These are phyloP conservation scores for Aspergillus wentii DNA, from an alignment of 495 filamentous ascomycete species.

Conservation along the genomic window DNA sequence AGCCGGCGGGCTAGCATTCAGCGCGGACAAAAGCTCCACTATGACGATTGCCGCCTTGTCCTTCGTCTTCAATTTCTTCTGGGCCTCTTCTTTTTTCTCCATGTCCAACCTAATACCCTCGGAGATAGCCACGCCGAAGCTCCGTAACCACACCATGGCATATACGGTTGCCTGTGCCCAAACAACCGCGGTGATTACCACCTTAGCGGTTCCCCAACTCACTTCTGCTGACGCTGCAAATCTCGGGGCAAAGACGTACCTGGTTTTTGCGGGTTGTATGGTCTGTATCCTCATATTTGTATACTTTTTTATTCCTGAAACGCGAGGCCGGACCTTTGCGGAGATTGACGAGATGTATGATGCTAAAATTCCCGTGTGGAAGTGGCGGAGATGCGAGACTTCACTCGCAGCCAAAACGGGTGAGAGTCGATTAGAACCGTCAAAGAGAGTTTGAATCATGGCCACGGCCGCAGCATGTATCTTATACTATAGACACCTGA, in stretches of 20 bases:
- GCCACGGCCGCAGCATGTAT: not conserved
- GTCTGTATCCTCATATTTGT: conserved; percentile 40
- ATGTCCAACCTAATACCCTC: conserved; percentile 32
- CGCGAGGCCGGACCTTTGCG: conserved; percentile 44
- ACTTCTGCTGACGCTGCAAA: conserved; percentile 34
- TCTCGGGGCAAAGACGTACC: conserved; percentile 33
- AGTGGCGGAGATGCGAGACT: conserved; percentile 29
- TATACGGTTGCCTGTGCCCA: conserved; percentile 35
- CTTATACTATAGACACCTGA: no score
- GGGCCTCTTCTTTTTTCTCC: conserved; percentile 31
- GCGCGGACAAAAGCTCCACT: conserved; percentile 11
- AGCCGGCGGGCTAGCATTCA: conserved; percentile 27
- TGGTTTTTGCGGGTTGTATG: conserved; percentile 36
- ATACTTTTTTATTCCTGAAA: conserved; percentile 49
- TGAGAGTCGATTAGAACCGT: not conserved
- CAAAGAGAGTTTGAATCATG: no score
- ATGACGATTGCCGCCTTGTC: conserved; percentile 22
- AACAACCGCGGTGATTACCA: conserved; percentile 32
- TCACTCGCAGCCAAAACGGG: conserved; percentile 14
- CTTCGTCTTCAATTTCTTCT: conserved; percentile 38
- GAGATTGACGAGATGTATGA: conserved; percentile 54
- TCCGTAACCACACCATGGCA: conserved; percentile 36
- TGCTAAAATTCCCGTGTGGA: conserved; percentile 38
- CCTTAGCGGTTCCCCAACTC: conserved; percentile 28
- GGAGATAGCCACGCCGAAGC: conserved; percentile 36